These are phyloP conservation scores for Lonicera japonica DNA, from an alignment of 129 eudicot genomes.

Conservation along the genomic window DNA sequence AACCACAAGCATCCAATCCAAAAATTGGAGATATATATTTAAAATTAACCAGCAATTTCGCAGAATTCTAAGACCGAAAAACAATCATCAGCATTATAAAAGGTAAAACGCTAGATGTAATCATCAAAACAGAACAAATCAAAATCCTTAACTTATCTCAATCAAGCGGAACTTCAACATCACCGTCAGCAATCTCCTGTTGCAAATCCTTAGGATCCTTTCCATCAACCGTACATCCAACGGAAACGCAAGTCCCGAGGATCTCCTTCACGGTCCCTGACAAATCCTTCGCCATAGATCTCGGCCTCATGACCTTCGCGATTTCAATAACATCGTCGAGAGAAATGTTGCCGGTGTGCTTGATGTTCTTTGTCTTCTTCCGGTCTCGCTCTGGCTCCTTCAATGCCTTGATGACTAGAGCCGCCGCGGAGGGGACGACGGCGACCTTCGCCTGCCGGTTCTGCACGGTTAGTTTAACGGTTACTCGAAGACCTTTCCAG, in stretches of 20 bases:
- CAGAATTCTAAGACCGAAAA: not conserved
- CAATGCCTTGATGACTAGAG: slow-evolving; percentile 63
- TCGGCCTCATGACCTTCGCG: slow-evolving; percentile 47
- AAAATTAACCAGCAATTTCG: not conserved
- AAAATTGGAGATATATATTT: not conserved
- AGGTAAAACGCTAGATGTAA: not conserved
- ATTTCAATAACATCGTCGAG: slow-evolving; percentile 64
- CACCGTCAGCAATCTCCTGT: slow-evolving; percentile 55
- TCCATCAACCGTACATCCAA: slow-evolving; percentile 69
- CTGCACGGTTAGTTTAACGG: slow-evolving; percentile 71
- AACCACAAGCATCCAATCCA: not conserved
- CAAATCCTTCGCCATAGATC: slow-evolving; percentile 72
- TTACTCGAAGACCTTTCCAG: slow-evolving; percentile 81
- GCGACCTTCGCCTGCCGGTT: slow-evolving; percentile 69
- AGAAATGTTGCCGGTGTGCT: slow-evolving; percentile 53
- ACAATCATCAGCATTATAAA: not conserved
- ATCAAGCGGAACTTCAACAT: slow-evolving; percentile 56
- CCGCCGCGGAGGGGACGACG: slow-evolving; percentile 78
- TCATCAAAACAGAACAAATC: not conserved
- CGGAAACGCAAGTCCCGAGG: slow-evolving; percentile 61
- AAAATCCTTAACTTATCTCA: not conserved
- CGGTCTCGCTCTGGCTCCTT: slow-evolving; percentile 74
- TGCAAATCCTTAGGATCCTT: slow-evolving; percentile 68
- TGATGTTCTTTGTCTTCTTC: slow-evolving; percentile 69
- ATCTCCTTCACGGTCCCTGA: slow-evolving; percentile 66